phyloP scores from a whole-genome alignment of 345 rosid species.

The Lumnitzera littorea region DNA sequence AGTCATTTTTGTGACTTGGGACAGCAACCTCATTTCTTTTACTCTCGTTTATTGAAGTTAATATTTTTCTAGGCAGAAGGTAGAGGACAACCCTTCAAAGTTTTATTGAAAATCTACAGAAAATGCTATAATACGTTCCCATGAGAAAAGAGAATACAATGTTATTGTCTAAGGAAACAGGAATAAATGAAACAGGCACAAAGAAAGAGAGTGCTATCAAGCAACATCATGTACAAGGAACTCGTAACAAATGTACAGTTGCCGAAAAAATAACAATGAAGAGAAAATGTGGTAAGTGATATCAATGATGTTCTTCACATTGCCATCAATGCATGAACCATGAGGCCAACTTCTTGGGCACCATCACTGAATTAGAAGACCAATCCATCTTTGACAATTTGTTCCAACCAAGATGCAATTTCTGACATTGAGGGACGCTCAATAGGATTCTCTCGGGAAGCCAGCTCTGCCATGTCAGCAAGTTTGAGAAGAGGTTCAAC shows the following conservation, averaged over 20 bases:
- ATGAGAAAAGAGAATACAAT: slow-evolving; percentile 1
- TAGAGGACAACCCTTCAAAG: no score
- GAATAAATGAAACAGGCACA: background rate
- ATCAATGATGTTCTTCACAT: slow-evolving; percentile 5
- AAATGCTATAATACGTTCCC: no score
- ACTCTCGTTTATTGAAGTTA: no score
- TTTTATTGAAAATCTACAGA: no score
- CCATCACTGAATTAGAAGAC: slow-evolving; percentile 27
- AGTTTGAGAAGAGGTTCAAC: slow-evolving; percentile 79
- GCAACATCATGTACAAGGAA: slow-evolving; percentile 29
- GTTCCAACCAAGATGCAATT: slow-evolving; percentile 55
- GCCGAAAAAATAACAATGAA: slow-evolving; percentile 16
- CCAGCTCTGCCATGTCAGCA: slow-evolving; percentile 69
- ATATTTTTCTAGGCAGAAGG: no score
- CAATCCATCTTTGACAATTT: slow-evolving; percentile 58
- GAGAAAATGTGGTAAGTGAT: slow-evolving; percentile 2
- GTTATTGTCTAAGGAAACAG: slow-evolving; percentile 10
- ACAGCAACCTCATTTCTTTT: no score
- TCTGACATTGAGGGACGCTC: slow-evolving; percentile 68
- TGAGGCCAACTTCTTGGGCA: background rate
- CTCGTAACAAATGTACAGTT: slow-evolving; percentile 37
- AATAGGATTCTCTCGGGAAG: slow-evolving; percentile 55
- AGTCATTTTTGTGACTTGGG: no score
- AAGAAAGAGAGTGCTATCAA: no score
- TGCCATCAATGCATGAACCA: background rate